These are phyloP conservation scores for Apiospora kogelbergensis DNA, from an alignment of 2,329 filamentous ascomycete genomes.

Conservation along the genomic window DNA sequence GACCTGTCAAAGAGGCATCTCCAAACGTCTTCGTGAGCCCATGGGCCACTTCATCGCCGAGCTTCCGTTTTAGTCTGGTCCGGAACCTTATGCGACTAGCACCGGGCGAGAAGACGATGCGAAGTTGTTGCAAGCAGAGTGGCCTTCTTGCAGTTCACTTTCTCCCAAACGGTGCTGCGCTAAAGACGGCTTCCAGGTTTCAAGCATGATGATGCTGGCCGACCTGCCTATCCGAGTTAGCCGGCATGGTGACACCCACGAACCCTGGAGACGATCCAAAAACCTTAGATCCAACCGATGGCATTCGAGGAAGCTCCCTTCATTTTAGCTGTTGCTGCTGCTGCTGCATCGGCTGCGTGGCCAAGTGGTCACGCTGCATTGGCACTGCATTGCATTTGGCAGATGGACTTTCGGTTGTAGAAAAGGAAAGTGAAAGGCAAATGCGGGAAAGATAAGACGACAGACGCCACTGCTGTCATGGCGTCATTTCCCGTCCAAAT, in stretches of 20 bases:
- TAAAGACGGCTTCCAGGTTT: background rate
- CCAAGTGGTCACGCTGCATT: background rate
- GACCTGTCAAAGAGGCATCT: background rate
- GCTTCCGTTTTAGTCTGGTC: conserved; percentile 6
- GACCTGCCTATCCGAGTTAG: conserved; percentile 1
- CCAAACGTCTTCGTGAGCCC: background rate
- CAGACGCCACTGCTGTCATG: background rate
- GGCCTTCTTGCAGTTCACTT: too few species aligned
- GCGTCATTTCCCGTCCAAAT: background rate
- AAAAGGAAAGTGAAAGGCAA: background rate
- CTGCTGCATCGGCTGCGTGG: background rate
- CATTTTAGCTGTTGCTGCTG: background rate
- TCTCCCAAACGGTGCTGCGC: background rate
- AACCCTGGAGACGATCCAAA: background rate
- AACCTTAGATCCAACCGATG: background rate
- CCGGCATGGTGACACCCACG: background rate
- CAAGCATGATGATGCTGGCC: background rate
- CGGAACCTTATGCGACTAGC: conserved; percentile 2
- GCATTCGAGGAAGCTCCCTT: background rate
- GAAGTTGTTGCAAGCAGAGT: background rate
- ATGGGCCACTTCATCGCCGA: background rate
- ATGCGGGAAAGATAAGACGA: background rate
- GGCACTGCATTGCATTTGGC: background rate
- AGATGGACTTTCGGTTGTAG: background rate
- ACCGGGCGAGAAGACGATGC: background rate